Evolutionary conservation across 345 rosid species (phyloP), one percentile per base, ranked within the genome.

Genomic region (Chamaenerion angustifolium): DNA sequence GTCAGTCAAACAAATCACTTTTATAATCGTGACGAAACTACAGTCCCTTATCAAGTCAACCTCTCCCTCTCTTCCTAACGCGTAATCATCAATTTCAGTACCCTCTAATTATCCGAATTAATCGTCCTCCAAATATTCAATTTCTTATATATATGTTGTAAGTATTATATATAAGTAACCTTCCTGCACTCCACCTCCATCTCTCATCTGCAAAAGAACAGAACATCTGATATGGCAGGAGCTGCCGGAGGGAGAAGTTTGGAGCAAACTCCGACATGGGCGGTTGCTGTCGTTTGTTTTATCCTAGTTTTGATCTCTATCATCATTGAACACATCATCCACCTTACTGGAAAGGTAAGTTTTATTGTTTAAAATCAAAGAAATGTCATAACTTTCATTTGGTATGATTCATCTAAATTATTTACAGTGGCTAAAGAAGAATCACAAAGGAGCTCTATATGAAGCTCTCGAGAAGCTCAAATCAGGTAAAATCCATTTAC

Each of bases 261-360:
- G 46, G 69, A 71, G 46, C 31, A 54, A 27, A 67, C 76, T 10
- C 76, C 76, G 12, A 57, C 71, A 17, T 71, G 71, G 66, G 71
- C 76, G 42, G 54, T 67, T 3, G 71, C 76, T 7, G 55, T 43
- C 10, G 76, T 71, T 25, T 67, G 64, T 51, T 54, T 71, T 15
- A 43, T 66, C 9, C 48, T 71, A 17, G 58, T 71, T 23, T 43
- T 48, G 13, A 16, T 63, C 42, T 71, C 71, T 12, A 49, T 67
- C 15, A 8, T 64, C 55, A 42, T 71, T 0, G 76, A 71, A 49
- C 59, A 54, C 15, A 45, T 50, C 23, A 37, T 71, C 15, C 67
- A 57, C 43, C 56, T 63, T 35, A 47, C 67, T 12, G 49, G 55
- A 6, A 25, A 57, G 4, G 72, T 67, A 54, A 21, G 4, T 0